Percentiles rank a stretch among this genome's conserved stretches.
phyloP scores from a whole-genome alignment of 257 asterid species.

The Fraxinus cuspidata region DNA sequence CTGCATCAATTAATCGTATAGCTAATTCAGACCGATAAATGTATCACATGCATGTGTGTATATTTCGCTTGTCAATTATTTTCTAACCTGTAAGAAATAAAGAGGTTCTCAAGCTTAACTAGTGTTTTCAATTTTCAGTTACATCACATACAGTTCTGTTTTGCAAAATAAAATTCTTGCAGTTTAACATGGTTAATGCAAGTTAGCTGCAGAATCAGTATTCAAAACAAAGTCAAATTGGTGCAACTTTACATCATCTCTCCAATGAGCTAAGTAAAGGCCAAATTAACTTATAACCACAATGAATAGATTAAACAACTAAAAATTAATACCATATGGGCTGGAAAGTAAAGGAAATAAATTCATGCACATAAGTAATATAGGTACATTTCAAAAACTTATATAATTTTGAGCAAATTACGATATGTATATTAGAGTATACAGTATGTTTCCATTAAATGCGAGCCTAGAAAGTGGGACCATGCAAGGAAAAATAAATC shows the following conservation, averaged over 20 bases:
- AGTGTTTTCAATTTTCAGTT: not conserved
- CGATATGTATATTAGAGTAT: not conserved
- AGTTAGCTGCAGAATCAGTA: not conserved
- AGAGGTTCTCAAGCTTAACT: not conserved
- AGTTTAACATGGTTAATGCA: not conserved
- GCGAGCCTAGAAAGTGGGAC: not conserved
- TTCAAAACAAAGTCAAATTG: not conserved
- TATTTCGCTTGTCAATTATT: not conserved
- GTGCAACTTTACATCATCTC: not conserved
- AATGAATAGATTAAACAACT: not conserved
- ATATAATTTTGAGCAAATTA: not conserved
- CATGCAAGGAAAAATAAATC: not conserved
- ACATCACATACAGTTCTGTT: not conserved
- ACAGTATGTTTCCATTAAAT: not conserved
- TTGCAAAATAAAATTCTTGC: not conserved
- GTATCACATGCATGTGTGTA: not conserved
- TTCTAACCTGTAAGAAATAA: not conserved
- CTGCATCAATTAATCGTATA: slow-evolving; percentile 34
- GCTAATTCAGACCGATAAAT: slow-evolving; percentile 17
- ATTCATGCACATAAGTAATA: not conserved
- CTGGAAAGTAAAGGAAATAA: not conserved
- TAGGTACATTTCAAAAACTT: not conserved
- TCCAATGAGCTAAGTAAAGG: not conserved
- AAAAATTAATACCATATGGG: not conserved
- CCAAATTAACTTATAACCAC: not conserved